Evolutionary conservation across 2,329 filamentous ascomycete genomes (phyloP), one percentile per base, ranked within the genome.

Genomic region (Scytalidium sp.): DNA sequence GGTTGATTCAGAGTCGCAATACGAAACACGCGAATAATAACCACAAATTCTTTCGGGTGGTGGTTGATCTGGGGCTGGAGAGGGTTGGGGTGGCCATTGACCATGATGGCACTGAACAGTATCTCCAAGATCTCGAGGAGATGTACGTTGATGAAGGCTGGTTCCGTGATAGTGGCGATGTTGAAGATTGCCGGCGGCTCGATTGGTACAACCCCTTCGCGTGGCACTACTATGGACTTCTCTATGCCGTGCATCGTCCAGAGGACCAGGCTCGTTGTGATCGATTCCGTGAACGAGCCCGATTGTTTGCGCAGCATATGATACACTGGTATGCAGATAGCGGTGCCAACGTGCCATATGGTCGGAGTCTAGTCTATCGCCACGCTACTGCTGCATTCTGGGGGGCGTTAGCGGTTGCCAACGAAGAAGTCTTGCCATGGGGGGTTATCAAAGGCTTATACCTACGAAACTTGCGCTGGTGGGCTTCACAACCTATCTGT

Each of bases 131-230:
- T 0, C 63, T 78, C 6, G 74, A 78, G 23, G 59, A 63, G 0
- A 76, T 78, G 46, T 72, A 75, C 39, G 58, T 73, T 0, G 59
- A 56, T 0, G 66, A 75, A 6, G 75, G 75, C 0, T 79, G 75
- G 75, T 71, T 71, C 0, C 67, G 65, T 2, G 75, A 79, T 44
- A 75, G 75, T 0, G 53, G 65, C 0, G 45, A 40, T 52, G 7
- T 57, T 8, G 9, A 47, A 54, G 40, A 67, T 9, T 25, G 20
- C 36, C 41, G 47, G 36, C 75, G 77, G 25, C 74, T 70, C 0
- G 75, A 78, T 42, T 77, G 78, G 53, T 79, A 79, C 47, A 78
- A 75, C 1, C 77, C 75, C 39, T 79, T 79, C 44, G 75, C 75
- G 0, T 74, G 78, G 8, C 75, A 78, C 47, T 78, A 76, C 27